These are phyloP conservation scores for Suhomyces tanzawaensis DNA, from an alignment of 805 yeast genomes.

Conservation along the genomic window DNA sequence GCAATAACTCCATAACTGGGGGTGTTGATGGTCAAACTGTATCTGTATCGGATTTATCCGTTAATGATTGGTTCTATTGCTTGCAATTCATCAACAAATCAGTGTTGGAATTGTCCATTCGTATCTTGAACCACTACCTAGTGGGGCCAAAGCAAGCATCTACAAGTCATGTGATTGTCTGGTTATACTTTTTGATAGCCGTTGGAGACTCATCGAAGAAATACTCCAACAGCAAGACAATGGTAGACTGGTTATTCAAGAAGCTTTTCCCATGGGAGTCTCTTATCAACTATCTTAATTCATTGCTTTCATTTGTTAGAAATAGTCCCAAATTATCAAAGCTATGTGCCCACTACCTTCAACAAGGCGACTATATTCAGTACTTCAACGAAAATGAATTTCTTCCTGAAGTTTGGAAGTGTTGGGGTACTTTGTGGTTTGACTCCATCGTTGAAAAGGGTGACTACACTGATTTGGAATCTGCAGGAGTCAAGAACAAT, in stretches of 20 bases:
- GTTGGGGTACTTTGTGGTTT: constrained; percentile 85
- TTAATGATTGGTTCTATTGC: constrained; percentile 55
- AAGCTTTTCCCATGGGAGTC: constrained; percentile 69
- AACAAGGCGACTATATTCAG: constrained; percentile 41
- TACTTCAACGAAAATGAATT: constrained; percentile 58
- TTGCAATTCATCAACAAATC: constrained; percentile 58
- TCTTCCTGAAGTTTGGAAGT: constrained; percentile 75
- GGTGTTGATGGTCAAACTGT: constrained; percentile 32
- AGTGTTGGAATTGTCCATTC: constrained; percentile 64
- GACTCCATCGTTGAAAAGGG: constrained; percentile 55
- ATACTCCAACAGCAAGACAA: constrained; percentile 44
- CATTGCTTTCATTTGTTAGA: constrained; percentile 40
- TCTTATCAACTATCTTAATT: constrained; percentile 61
- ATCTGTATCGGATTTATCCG: constrained; percentile 33
- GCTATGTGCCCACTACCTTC: constrained; percentile 12
- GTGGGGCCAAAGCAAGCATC: constrained; percentile 71
- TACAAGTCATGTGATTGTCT: constrained; percentile 70
- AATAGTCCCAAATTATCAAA: constrained; percentile 21
- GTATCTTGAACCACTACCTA: constrained; percentile 63
- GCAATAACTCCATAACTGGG: constrained; percentile 7
- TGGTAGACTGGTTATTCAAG: constrained; percentile 51
- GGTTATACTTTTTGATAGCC: constrained; percentile 71
- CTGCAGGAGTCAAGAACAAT: constrained; percentile 54
- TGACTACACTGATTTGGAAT: constrained; percentile 47
- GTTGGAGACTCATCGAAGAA: constrained; percentile 53